Evolutionary conservation across 1,284 basidiomycete genomes (phyloP).

Genomic region (Irpex rosettiformis): DNA sequence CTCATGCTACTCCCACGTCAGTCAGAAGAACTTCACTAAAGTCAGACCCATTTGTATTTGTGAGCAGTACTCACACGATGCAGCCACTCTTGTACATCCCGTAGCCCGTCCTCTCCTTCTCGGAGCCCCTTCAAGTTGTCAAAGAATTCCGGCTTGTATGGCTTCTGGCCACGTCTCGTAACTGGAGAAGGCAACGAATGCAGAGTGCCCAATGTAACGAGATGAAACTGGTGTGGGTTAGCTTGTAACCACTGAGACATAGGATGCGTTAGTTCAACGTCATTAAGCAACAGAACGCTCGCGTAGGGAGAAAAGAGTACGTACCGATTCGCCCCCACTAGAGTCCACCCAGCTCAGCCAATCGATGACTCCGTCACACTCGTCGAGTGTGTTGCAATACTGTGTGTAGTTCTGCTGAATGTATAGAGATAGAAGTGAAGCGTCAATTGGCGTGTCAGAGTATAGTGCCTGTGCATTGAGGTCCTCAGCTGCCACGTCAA

Average conservation of each 20-base stretch:
- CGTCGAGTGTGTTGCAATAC: slow-evolving; percentile 78
- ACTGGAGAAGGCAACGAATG: slow-evolving; percentile 88
- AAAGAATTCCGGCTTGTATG: slow-evolving; percentile 77
- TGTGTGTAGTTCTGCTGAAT: slow-evolving; percentile 91
- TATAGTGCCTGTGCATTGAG: slow-evolving; percentile 56
- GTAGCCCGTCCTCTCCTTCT: slow-evolving; percentile 54
- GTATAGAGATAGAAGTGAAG: slow-evolving; percentile 85
- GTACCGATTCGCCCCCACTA: slow-evolving; percentile 64
- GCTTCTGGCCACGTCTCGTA: slow-evolving; percentile 69
- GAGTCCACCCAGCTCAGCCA: slow-evolving; percentile 81
- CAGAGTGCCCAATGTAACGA: slow-evolving; percentile 74
- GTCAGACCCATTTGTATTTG: background rate
- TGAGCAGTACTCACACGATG: slow-evolving; percentile 23
- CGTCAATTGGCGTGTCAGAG: slow-evolving; percentile 87
- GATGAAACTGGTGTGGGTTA: slow-evolving; percentile 84
- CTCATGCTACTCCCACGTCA: slow-evolving; percentile 21
- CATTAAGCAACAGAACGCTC: background rate
- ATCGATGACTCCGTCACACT: slow-evolving; percentile 72
- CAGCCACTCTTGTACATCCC: slow-evolving; percentile 58
- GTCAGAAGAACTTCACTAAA: slow-evolving; percentile 12
- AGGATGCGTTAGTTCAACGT: background rate
- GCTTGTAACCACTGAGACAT: slow-evolving; percentile 64
- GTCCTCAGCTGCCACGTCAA: too few relatives aligned
- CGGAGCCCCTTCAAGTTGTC: slow-evolving; percentile 50
- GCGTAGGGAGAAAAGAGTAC: slow-evolving; percentile 7